Base-by-base conservation (phyloP, 73 alveolate genomes). In the Stentor roeselii region DNA sequence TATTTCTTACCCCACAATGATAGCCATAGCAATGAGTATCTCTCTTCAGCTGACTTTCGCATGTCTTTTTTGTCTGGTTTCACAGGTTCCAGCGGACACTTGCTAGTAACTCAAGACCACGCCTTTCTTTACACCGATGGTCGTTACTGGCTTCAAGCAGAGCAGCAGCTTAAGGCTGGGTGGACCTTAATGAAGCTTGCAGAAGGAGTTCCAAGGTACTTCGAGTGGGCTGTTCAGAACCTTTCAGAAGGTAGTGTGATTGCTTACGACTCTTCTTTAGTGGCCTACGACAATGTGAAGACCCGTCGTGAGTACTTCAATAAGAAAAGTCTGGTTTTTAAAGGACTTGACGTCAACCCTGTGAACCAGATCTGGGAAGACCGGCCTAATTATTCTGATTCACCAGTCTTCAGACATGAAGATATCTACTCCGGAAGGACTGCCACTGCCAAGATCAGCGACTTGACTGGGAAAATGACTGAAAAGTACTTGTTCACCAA, bases 41-140 rank as follows among this genome's bases (percentile, higher is more conserved):
- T 95, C 27, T 92, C 98, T 37, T 95, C 86, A 36, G 78, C 91
- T 34, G 99, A 97, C 88, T 97, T 95, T 80, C 84, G 99, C 78
- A 87, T 97, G 60, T 91, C 90, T 60, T 97, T 88, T 84, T 90
- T 97, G 14, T 88, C 98, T 21, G 98, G 98, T 14, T 97, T 97
- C 90, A 84, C 91, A 3, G 99, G 99, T 15, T 83, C 95, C 84
- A 92, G 90, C 76, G 99, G 98, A 76, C 83, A 93, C 50, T 95
- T 97, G 82, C 83, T 95, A 6, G 90, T 97, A 38, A 97, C 99
- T 11, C 88, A 92, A 58, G 92, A 84, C 3, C 75, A 90, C 31
- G 99, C 99, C 3, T 87, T 92, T 78, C 91, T 97, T 89, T 98
- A 99, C 98, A 97, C 99, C 11, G 99, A 98, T 90, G 95, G 98